Base-by-base conservation (phyloP, 23 red algal species). In the Chondrus crispus region DNA sequence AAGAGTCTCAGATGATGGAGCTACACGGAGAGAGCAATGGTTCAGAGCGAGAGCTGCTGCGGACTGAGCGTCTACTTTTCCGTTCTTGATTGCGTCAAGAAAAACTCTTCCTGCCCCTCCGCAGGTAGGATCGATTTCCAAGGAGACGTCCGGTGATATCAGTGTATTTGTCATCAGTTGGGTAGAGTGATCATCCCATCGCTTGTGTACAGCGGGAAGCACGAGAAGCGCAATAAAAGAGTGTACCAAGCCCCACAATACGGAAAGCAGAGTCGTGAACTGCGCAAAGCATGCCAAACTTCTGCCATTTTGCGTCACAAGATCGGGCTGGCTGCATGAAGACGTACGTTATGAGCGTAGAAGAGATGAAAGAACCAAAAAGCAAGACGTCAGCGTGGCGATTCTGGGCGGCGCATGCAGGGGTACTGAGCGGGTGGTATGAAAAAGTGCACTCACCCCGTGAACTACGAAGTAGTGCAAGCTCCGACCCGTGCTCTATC, bases 271-370 rank as follows among this genome's bases (percentile, higher is more conserved):
- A n/a, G n/a, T n/a, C n/a, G n/a, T n/a, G n/a, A n/a, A n/a, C n/a
- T n/a, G n/a, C n/a, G n/a, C n/a, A n/a, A n/a, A n/a, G n/a, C 84
- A 24, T 92, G 93, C 93, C 78, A 76, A 94, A 68, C 52, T 93
- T 89, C 68, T 98, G 96, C 96, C 96, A 98, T 64, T 89, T 85
- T 20, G 93, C 96, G 20, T 96, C 96, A 93, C 96, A 98, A 7
- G 93, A 95, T 58, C 80, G 78, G 1, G 83, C 63, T 19, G 96
- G 96, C 44, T 84, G 88, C 53, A 91, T 83, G 24, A 98, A 43
- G 13, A 91, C 93, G 50, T 85, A 81, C n/a, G 88, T 77, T 40
- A 69, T 90, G 52, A 32, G 35, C 8, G 60, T 32, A n/a, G 60
- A 32, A 32, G 7, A 32, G 60, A 32, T 7, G 35, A 13, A 6